Evolutionary conservation across 805 yeast genomes (phyloP).

Genomic region (Ogataea siamensis): DNA sequence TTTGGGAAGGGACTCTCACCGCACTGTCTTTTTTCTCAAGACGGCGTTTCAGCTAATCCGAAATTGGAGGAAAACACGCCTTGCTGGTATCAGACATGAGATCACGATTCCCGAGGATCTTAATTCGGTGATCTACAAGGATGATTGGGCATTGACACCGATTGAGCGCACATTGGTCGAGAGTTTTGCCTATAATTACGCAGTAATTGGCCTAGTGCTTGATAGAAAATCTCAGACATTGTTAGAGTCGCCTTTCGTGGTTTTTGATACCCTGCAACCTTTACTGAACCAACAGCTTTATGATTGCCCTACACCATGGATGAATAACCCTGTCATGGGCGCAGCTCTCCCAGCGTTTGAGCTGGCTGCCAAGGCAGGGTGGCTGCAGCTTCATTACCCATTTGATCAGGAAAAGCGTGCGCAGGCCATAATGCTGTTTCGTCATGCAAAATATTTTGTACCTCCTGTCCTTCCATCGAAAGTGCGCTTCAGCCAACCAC

Average conservation of each 20-base stretch:
- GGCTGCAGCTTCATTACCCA: slow-evolving; percentile 30
- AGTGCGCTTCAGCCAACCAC: slow-evolving; percentile 15
- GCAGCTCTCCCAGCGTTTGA: slow-evolving; percentile 38
- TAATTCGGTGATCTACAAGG: neutral
- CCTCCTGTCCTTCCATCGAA: slow-evolving; percentile 20
- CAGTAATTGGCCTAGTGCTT: slow-evolving; percentile 35
- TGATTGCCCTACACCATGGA: slow-evolving; percentile 33
- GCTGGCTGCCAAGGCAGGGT: slow-evolving; percentile 36
- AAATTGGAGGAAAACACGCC: slow-evolving; percentile 24
- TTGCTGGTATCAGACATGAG: neutral
- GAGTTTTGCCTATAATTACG: slow-evolving; percentile 43
- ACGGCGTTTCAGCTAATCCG: slow-evolving; percentile 37
- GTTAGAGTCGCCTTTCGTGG: slow-evolving; percentile 41
- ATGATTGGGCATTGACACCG: neutral
- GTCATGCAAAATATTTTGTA: slow-evolving; percentile 17
- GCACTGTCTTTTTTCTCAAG: slow-evolving; percentile 34
- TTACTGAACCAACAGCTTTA: slow-evolving; percentile 36
- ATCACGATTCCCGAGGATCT: slow-evolving; percentile 2
- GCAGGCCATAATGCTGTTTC: slow-evolving; percentile 10
- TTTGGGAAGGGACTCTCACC: slow-evolving; percentile 25
- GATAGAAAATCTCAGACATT: slow-evolving; percentile 25
- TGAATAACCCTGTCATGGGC: slow-evolving; percentile 42
- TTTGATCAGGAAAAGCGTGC: slow-evolving; percentile 6
- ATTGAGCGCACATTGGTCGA: slow-evolving; percentile 40
- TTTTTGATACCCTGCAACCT: slow-evolving; percentile 34